Evolutionary conservation across 306 rosid species (phyloP).

Genomic region (Prunus salicina): DNA sequence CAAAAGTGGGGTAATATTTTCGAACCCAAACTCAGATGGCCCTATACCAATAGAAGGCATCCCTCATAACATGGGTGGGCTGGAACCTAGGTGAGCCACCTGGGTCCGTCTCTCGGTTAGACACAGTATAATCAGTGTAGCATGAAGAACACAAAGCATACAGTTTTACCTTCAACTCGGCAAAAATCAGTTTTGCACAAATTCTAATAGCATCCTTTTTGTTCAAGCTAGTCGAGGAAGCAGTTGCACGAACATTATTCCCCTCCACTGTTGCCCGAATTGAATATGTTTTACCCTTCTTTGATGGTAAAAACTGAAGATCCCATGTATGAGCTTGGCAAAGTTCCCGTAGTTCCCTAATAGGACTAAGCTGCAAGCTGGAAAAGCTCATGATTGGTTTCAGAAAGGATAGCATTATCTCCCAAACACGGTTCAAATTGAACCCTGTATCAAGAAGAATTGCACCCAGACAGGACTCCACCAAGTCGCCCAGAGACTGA

Average conservation of each 20-base stretch:
- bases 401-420: constrained; percentile 69
- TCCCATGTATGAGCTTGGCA: constrained; percentile 56
- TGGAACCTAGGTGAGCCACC: background rate
- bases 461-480: constrained; percentile 92
- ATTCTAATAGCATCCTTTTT: constrained; percentile 55
- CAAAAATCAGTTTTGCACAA: constrained; percentile 48
- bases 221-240: constrained; percentile 40
- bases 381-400: constrained; percentile 72
- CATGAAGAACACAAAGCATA: constrained; percentile 16
- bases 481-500: constrained; percentile 89
- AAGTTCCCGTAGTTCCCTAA: constrained; percentile 78
- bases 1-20: too few relatives aligned
- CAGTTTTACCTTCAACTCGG: constrained; percentile 54
- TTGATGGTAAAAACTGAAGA: constrained; percentile 18
- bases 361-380: constrained; percentile 68
- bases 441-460: constrained; percentile 90
- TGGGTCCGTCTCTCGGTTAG: background rate
- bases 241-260: constrained; percentile 35
- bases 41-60: too few relatives aligned
- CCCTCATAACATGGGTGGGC: background rate
- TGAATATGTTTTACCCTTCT: constrained; percentile 36
- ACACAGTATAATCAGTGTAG: background rate
- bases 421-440: constrained; percentile 65
- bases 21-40: too few relatives aligned
- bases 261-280: constrained; percentile 53